Percentiles rank a stretch among this genome's conserved stretches.
Evolutionary conservation across 2,329 filamentous ascomycete species (phyloP).

Genomic region (Ophiostoma sp.): DNA sequence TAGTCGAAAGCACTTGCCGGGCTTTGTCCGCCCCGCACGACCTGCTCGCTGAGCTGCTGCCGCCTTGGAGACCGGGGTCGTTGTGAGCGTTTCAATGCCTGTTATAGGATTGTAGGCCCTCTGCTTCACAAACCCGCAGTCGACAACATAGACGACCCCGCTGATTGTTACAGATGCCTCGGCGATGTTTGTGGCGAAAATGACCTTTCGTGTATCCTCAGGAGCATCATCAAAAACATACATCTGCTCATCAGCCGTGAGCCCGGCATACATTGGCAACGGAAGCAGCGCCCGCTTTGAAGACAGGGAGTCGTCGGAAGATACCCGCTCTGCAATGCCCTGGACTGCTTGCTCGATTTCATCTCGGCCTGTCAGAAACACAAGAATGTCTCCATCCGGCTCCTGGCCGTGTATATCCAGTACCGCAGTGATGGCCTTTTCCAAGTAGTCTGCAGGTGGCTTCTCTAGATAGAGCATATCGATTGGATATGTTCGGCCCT

Average conservation of each 20-base stretch:
- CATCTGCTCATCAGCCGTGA: conserved; percentile 88
- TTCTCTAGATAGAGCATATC: conserved; percentile 75
- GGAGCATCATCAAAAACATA: conserved; percentile 84
- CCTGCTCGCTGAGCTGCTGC: conserved; percentile 89
- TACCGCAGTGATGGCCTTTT: conserved; percentile 73
- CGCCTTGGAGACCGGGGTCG: conserved; percentile 78
- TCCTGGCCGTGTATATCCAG: conserved; percentile 84
- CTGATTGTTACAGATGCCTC: conserved; percentile 95
- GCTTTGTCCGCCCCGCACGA: conserved; percentile 78
- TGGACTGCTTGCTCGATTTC: conserved; percentile 85
- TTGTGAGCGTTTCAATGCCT: conserved; percentile 81
- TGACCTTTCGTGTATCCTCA: conserved; percentile 79
- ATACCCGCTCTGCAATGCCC: conserved; percentile 66
- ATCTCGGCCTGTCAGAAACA: conserved; percentile 88
- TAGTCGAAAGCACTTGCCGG: conserved; percentile 90
- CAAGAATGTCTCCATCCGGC: conserved; percentile 74
- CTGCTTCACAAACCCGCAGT: conserved; percentile 86
- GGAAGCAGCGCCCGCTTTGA: conserved; percentile 53
- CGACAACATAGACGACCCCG: conserved; percentile 84
- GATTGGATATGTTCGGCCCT: conserved; percentile 83
- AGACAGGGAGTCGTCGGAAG: conserved; percentile 49
- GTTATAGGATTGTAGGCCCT: conserved; percentile 77
- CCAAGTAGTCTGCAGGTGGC: conserved; percentile 80
- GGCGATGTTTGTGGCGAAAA: conserved; percentile 92
- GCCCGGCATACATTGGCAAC: conserved; percentile 80